Percentiles rank a stretch among this genome's conserved stretches.
phyloP scores from a whole-genome alignment of 495 filamentous ascomycete species.

The Penicillium antarcticum region DNA sequence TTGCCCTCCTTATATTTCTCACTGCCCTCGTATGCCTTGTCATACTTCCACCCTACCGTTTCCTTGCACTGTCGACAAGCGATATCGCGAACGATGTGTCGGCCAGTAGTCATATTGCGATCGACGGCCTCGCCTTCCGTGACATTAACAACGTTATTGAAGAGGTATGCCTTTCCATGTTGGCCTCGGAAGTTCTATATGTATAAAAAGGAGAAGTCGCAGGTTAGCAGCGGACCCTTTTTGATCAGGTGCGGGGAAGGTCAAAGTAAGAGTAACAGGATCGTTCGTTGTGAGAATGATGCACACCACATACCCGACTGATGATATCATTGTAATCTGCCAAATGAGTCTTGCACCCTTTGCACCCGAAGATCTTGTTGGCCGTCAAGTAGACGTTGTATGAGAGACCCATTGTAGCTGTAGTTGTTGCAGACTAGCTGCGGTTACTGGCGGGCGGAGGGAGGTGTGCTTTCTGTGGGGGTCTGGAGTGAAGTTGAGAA shows the following conservation, averaged over 20 bases:
- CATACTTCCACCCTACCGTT: constrained; percentile 98
- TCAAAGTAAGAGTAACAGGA: too few relatives aligned
- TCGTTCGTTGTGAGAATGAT: too few relatives aligned
- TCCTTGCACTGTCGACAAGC: constrained; percentile 82
- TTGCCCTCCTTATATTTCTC: constrained; percentile 99
- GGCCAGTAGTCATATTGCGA: constrained; percentile 98
- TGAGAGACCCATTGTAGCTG: constrained; percentile 74
- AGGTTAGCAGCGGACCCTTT: constrained; percentile 8
- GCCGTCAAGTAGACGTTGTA: constrained; percentile 96
- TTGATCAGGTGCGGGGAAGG: too few relatives aligned
- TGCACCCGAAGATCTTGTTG: constrained; percentile 91
- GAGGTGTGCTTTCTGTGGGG: not conserved
- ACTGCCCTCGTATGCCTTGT: constrained; percentile 84
- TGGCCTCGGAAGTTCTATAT: constrained; percentile 94
- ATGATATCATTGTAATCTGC: constrained; percentile 95
- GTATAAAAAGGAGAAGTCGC: not conserved
- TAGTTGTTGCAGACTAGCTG: constrained; percentile 1
- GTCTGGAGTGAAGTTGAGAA: not conserved
- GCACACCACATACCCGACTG: constrained; percentile 63
- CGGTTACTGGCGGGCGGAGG: constrained; percentile 1
- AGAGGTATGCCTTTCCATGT: constrained; percentile 97
- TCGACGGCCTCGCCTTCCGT: constrained; percentile 75
- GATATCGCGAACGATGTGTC: constrained; percentile 92
- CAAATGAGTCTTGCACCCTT: constrained; percentile 91
- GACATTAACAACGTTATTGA: constrained; percentile 91